Evolutionary conservation across 805 yeast species (phyloP).

Genomic region (Saccharomycopsis fodiens): DNA sequence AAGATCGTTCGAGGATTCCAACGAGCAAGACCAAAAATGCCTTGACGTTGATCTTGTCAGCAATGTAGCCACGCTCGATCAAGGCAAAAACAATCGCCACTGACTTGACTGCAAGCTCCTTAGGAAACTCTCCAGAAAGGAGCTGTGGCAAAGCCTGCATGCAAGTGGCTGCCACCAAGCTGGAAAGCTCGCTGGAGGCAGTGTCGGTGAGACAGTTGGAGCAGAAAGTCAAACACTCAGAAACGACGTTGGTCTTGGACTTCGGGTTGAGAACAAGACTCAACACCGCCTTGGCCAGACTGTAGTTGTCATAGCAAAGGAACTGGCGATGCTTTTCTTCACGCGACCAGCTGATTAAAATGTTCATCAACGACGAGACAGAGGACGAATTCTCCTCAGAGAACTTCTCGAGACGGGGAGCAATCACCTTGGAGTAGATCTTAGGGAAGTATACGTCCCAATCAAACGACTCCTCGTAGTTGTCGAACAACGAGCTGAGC

Average conservation of each 20-base stretch:
- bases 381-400: constrained; percentile 75
- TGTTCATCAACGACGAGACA: constrained; percentile 66
- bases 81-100: constrained; percentile 44
- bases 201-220: constrained; percentile 35
- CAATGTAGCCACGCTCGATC: constrained; percentile 50
- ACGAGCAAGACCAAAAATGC: constrained; percentile 54
- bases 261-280: constrained; percentile 43
- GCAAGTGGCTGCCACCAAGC: constrained; percentile 26
- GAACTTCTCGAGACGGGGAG: constrained; percentile 61
- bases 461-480: constrained; percentile 25
- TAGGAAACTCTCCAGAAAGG: constrained; percentile 12
- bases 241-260: constrained; percentile 62
- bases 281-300: constrained; percentile 49
- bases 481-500: constrained; percentile 46
- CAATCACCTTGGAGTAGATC: constrained; percentile 47
- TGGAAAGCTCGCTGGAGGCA: constrained; percentile 20
- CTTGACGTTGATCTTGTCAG: constrained; percentile 42
- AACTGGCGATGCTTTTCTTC: constrained; percentile 40
- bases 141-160: constrained; percentile 40
- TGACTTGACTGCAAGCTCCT: constrained; percentile 46
- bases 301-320: constrained; percentile 46
- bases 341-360: constrained; percentile 55
- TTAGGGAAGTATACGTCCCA: constrained; percentile 49
- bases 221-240: constrained; percentile 47
- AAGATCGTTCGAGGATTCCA: constrained; percentile 13